Percentiles rank a stretch among this genome's conserved stretches.
These are phyloP conservation scores for Polymyxa betae DNA, from an alignment of 208 protist genomes.

Conservation along the genomic window DNA sequence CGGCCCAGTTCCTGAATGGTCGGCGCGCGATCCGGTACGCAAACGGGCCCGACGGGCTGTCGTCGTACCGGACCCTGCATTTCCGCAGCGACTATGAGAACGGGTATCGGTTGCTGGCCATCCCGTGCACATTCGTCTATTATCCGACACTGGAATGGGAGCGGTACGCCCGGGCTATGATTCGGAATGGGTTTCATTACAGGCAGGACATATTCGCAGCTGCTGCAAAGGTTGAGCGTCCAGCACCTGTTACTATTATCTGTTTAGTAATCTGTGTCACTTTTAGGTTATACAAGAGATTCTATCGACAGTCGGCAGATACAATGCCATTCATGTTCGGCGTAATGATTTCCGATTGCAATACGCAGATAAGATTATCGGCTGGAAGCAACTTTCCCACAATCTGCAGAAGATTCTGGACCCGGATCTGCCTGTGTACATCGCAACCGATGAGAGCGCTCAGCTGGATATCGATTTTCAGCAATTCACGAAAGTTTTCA, in stretches of 20 bases:
- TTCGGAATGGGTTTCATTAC: background rate
- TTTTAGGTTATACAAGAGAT: background rate
- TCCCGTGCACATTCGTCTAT: background rate
- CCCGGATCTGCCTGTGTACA: background rate
- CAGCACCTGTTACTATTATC: too few relatives aligned
- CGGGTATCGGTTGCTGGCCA: background rate
- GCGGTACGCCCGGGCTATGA: background rate
- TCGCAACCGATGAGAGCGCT: background rate
- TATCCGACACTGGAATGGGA: background rate
- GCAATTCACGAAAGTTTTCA: background rate
- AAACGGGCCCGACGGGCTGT: background rate
- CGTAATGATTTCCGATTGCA: background rate
- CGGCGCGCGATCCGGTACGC: background rate
- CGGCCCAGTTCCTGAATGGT: background rate
- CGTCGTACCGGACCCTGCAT: background rate
- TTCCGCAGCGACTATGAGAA: background rate
- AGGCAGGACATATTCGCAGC: background rate
- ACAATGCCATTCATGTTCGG: background rate
- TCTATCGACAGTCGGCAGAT: too few relatives aligned
- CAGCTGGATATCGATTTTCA: background rate
- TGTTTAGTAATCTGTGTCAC: too few relatives aligned
- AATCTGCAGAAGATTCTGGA: background rate
- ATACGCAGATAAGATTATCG: background rate
- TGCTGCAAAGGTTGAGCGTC: too few relatives aligned
- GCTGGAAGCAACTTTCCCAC: background rate